Evolutionary conservation across 2,329 filamentous ascomycete species (phyloP), one percentile per base, ranked within the genome.

Genomic region (Paramyrothecium sp.): DNA sequence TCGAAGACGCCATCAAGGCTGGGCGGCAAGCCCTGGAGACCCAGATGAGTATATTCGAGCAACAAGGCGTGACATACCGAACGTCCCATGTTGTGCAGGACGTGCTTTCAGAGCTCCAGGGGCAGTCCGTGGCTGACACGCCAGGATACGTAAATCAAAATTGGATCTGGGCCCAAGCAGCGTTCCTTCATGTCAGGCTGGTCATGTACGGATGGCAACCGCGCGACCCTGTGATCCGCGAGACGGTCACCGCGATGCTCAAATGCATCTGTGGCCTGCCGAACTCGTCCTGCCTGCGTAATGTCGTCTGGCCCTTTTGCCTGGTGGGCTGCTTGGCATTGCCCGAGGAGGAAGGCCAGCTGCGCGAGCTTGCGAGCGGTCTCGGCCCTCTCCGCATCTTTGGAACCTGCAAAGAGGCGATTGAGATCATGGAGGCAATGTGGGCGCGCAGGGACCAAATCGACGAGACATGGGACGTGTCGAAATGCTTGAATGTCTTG

Each of bases 171-270:
- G 75, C 78, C 1, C 73, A 80, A 49, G 79, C 78, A 1, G 71
- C 77, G 0, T 68, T 81, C 2, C 73, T 75, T 8, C 83, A 83
- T 57, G 73, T 83, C 13, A 68, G 73, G 13, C 75, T 81, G 3
- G 78, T 83, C 20, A 71, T 81, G 3, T 76, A 73, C 1, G 81
- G 81, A 3, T 83, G 80, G 81, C 79, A 81, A 58, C 79, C 80
- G 0, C 72, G 73, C 0, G 75, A 70, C 51, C 65, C 69, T 0
- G 78, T 81, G 53, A 74, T 81, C 2, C 70, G 70, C 3, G 58
- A 61, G 22, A 60, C 68, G 21, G 67, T 78, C 61, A 47, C 64
- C 58, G 67, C 61, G 41, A 69, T 73, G 55, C 71, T 71, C 1
- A 64, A 71, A 12, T 63, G 78, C 53, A 63, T 81, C 8, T 59